phyloP scores from a whole-genome alignment of 2,329 filamentous ascomycete species.

The Sclerotinia sclerotiorum region DNA sequence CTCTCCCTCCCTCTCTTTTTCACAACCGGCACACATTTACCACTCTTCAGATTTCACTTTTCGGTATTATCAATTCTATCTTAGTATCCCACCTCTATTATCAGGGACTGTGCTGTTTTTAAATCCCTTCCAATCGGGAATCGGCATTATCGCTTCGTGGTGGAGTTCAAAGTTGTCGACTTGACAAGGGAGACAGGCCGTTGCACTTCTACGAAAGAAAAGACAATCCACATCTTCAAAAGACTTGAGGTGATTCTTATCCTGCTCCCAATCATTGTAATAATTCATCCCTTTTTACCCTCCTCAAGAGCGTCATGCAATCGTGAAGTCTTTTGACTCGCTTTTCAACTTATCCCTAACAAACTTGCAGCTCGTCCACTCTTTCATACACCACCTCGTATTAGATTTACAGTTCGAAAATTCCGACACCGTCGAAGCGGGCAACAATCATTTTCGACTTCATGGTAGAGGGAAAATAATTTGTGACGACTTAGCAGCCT shows the following conservation, averaged over 20 bases:
- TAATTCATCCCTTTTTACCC: neutral
- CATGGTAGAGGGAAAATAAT: constrained; percentile 28
- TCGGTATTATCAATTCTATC: neutral
- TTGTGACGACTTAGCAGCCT: constrained; percentile 29
- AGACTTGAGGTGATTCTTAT: constrained; percentile 7
- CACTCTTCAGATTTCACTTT: neutral
- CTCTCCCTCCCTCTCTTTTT: no score
- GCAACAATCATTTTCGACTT: constrained; percentile 23
- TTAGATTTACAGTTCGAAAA: constrained; percentile 9
- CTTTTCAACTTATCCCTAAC: constrained; percentile 20
- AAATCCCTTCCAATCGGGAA: constrained; percentile 24
- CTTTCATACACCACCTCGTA: constrained; percentile 18
- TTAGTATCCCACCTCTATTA: constrained; percentile 5
- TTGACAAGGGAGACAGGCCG: constrained; percentile 22
- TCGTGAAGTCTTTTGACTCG: constrained; percentile 15
- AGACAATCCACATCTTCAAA: constrained; percentile 18
- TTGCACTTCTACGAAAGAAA: constrained; percentile 18
- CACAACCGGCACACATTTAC: no score
- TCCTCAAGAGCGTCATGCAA: constrained; percentile 13
- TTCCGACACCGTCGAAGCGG: constrained; percentile 16
- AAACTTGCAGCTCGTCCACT: constrained; percentile 19
- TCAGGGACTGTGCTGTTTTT: constrained; percentile 17
- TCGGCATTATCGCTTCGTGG: constrained; percentile 25
- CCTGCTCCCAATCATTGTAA: neutral
- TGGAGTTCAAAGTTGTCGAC: constrained; percentile 23